Evolutionary conservation across 2,329 filamentous ascomycete species (phyloP).

Genomic region (Juglanconis sp.): DNA sequence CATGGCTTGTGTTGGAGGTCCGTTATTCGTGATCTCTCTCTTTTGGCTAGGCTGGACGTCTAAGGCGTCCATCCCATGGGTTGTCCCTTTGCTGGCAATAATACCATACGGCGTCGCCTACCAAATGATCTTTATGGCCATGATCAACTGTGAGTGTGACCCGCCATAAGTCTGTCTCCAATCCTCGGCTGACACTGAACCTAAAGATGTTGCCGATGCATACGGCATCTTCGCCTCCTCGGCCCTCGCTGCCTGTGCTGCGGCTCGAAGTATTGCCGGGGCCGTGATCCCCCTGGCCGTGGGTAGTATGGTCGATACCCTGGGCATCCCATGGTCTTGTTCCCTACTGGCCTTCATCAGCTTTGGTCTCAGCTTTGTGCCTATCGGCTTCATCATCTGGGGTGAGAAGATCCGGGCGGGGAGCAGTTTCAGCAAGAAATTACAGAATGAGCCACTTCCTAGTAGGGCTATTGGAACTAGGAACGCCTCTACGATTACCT

Average conservation of each 20-base stretch:
- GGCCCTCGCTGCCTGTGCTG: slow-evolving; percentile 24
- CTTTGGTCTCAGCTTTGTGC: slow-evolving; percentile 43
- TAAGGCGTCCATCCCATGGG: slow-evolving; percentile 23
- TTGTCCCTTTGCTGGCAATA: slow-evolving; percentile 24
- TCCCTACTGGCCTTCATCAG: slow-evolving; percentile 47
- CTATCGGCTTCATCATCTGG: slow-evolving; percentile 48
- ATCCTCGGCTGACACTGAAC: background rate
- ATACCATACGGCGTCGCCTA: slow-evolving; percentile 28
- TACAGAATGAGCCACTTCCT: slow-evolving; percentile 26
- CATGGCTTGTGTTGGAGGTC: slow-evolving; percentile 25
- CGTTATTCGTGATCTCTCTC: slow-evolving; percentile 24
- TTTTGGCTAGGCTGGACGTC: slow-evolving; percentile 29
- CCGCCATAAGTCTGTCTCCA: background rate
- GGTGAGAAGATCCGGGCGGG: slow-evolving; percentile 39
- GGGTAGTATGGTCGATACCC: slow-evolving; percentile 23
- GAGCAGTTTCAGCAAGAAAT: slow-evolving; percentile 46
- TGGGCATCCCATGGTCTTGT: slow-evolving; percentile 37
- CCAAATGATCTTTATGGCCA: slow-evolving; percentile 26
- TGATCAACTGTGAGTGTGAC: slow-evolving; percentile 22
- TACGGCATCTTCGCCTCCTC: slow-evolving; percentile 28
- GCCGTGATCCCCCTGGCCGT: slow-evolving; percentile 25
- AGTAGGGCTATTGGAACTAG: too few relatives aligned
- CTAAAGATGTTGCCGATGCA: slow-evolving; percentile 22
- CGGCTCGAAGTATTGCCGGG: slow-evolving; percentile 25
- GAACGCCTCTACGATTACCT: too few relatives aligned